phyloP scores from a whole-genome alignment of 148 eudicot species.

The Vaccinium darrowii region DNA sequence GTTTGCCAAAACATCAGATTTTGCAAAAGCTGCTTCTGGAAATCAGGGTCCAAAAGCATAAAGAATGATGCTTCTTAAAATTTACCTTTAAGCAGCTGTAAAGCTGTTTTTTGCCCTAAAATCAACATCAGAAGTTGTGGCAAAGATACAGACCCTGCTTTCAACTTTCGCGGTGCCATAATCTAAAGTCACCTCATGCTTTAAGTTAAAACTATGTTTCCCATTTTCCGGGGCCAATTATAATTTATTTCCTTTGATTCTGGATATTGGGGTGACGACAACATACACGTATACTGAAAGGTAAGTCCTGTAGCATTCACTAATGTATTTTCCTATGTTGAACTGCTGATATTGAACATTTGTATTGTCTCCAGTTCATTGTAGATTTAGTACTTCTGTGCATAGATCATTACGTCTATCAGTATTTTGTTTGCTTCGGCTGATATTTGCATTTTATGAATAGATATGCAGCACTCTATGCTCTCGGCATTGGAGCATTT shows the following conservation, averaged over 20 bases:
- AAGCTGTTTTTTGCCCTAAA: neutral
- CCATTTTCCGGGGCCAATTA: neutral
- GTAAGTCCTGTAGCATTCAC: slow-evolving; percentile 27
- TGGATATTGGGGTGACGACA: slow-evolving; percentile 31
- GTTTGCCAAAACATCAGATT: neutral
- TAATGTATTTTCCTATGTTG: neutral
- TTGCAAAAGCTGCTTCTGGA: neutral
- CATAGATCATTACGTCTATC: neutral
- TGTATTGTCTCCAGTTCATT: neutral
- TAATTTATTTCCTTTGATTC: slow-evolving; percentile 16
- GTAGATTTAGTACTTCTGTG: neutral
- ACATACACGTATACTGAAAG: slow-evolving; percentile 57
- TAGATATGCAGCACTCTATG: slow-evolving; percentile 89
- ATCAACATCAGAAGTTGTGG: neutral
- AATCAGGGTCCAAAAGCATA: neutral
- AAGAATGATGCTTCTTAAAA: neutral
- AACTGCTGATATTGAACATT: slow-evolving; percentile 8
- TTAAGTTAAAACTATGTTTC: neutral
- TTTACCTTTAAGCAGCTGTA: neutral
- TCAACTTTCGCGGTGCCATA: neutral
- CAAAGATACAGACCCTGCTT: neutral
- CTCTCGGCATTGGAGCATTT: slow-evolving; percentile 86
- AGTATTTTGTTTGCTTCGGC: neutral
- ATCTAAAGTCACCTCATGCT: neutral
- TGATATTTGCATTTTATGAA: slow-evolving; percentile 5